A percentile compares a stretch with the other conserved stretches of the same genome.
phyloP scores from a whole-genome alignment of 306 rosid genomes.

The Echinosophora koreensis region DNA sequence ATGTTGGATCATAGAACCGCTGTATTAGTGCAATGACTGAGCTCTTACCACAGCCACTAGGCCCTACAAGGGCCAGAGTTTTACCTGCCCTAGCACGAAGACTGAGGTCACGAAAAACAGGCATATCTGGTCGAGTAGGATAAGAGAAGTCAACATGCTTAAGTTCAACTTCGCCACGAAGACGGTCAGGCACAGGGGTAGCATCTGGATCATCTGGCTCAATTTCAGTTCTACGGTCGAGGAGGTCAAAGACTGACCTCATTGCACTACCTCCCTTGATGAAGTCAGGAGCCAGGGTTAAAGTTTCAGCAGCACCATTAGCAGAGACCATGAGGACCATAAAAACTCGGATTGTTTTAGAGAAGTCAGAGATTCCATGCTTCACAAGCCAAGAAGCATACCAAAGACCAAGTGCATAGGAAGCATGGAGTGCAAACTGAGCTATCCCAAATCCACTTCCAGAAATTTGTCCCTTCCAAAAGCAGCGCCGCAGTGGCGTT shows the following conservation, averaged over 20 bases:
- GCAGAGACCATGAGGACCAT: constrained; percentile 96
- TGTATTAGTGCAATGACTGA: constrained; percentile 78
- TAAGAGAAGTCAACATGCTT: constrained; percentile 88
- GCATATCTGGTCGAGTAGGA: constrained; percentile 80
- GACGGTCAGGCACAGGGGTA: constrained; percentile 68
- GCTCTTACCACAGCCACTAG: constrained; percentile 95
- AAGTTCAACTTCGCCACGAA: constrained; percentile 88
- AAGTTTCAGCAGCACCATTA: constrained; percentile 91
- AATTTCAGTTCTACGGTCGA: constrained; percentile 88
- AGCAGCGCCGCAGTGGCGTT: constrained; percentile 80
- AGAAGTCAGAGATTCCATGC: constrained; percentile 91
- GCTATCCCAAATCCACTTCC: constrained; percentile 93
- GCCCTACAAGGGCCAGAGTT: constrained; percentile 92
- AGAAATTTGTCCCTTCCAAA: constrained; percentile 96
- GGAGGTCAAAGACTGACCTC: constrained; percentile 85
- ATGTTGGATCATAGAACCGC: constrained; percentile 86
- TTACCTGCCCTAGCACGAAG: constrained; percentile 91
- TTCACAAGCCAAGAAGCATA: constrained; percentile 98
- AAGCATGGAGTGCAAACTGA: constrained; percentile 89
- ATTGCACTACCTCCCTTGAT: constrained; percentile 93
- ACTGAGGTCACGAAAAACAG: constrained; percentile 76
- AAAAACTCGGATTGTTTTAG: constrained; percentile 83
- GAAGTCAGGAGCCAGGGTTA: constrained; percentile 90
- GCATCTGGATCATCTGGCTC: constrained; percentile 85
- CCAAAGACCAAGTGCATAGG: constrained; percentile 98